phyloP scores from a whole-genome alignment of 106 monocot species.

The Dioscorea zingiberensis region DNA sequence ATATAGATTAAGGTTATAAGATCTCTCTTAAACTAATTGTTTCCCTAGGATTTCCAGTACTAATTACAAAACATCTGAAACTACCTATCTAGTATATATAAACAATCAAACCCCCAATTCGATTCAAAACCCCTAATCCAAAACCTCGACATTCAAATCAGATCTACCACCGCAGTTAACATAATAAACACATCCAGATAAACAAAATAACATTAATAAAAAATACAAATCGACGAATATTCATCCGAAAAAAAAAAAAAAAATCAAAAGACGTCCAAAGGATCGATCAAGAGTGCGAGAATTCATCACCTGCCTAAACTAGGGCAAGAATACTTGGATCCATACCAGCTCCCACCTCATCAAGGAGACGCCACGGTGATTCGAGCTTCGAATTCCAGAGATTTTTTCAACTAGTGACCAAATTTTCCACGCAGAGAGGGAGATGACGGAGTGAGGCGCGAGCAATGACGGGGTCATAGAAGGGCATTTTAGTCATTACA shows the following conservation, averaged over 20 bases:
- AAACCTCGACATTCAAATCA: not conserved
- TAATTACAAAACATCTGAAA: not conserved
- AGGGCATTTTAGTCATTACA: not conserved
- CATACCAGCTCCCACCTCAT: not conserved
- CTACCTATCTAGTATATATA: not conserved
- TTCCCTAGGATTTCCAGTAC: not conserved
- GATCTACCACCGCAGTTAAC: not conserved
- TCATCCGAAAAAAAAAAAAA: not conserved
- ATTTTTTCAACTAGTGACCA: no score
- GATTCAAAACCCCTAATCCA: not conserved
- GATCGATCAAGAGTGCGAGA: no score
- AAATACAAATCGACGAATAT: not conserved
- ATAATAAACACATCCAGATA: not conserved
- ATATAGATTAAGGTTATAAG: not conserved
- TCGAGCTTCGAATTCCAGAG: no score
- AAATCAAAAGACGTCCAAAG: no score
- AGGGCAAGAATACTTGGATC: not conserved
- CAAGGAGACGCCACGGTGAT: not conserved
- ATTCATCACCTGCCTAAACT: not conserved
- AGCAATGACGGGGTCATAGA: not conserved
- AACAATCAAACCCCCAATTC: not conserved
- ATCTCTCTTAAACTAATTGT: not conserved
- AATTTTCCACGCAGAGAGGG: not conserved
- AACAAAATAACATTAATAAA: not conserved
- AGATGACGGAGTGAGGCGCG: not conserved